These are phyloP conservation scores for Fusarium pseudonygamai DNA, from an alignment of 2,329 filamentous ascomycete species.

Conservation along the genomic window DNA sequence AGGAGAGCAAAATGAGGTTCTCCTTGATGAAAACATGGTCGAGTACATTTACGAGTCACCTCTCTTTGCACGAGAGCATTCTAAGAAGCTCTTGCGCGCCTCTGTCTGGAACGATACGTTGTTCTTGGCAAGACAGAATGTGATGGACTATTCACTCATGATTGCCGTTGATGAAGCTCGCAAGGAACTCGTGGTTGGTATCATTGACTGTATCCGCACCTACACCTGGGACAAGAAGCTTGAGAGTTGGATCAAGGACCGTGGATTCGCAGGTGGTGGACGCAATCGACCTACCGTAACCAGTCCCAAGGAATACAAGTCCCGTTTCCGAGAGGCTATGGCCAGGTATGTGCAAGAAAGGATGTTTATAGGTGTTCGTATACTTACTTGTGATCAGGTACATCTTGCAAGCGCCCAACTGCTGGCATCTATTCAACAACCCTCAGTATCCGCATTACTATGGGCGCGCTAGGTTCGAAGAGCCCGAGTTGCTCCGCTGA, in stretches of 20 bases:
- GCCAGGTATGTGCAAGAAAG: constrained; percentile 71
- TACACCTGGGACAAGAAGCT: constrained; percentile 99
- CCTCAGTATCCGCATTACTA: constrained; percentile 51
- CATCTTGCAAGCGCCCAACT: constrained; percentile 78
- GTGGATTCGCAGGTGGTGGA: constrained; percentile 80
- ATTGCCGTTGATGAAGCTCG: constrained; percentile 91
- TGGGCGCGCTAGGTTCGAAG: constrained; percentile 52
- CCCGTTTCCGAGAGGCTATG: constrained; percentile 95
- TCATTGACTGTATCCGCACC: constrained; percentile 97
- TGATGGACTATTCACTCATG: constrained; percentile 99
- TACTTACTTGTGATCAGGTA: constrained; percentile 57
- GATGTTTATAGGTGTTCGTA: not conserved
- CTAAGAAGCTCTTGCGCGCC: constrained; percentile 89
- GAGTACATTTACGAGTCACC: constrained; percentile 99
- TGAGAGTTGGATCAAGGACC: constrained; percentile 99
- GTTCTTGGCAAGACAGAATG: constrained; percentile 92
- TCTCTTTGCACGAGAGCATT: constrained; percentile 93
- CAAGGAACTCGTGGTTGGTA: constrained; percentile 94
- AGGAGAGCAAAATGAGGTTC: constrained; percentile 93
- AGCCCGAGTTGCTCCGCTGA: constrained; percentile 47
- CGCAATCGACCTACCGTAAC: constrained; percentile 93
- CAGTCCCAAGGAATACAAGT: constrained; percentile 97
- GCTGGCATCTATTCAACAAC: constrained; percentile 75
- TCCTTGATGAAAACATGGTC: constrained; percentile 98
- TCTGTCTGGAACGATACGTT: constrained; percentile 98